phyloP scores from a whole-genome alignment of 164 flowering plant species.

The grape (Vitis vinifera) region DNA sequence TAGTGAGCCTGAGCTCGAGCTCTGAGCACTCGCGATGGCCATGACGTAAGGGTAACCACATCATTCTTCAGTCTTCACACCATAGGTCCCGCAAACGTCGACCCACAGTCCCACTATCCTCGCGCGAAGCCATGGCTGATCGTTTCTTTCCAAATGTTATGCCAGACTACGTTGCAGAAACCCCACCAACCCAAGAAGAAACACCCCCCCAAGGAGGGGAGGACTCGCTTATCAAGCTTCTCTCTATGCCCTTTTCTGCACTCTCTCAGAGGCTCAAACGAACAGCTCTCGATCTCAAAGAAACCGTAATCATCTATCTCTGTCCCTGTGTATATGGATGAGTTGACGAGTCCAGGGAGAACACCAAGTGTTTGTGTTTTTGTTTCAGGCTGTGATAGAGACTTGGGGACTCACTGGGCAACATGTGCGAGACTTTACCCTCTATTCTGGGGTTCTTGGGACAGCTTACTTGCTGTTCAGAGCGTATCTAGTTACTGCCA shows the following conservation, averaged over 20 bases:
- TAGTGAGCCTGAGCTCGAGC: no score
- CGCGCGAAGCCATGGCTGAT: conserved; percentile 42
- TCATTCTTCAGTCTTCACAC: no score
- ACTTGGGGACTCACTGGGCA: conserved; percentile 42
- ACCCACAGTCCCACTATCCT: no score
- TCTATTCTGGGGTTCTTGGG: conserved; percentile 64
- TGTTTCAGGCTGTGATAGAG: conserved; percentile 49
- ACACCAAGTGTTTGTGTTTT: conserved; percentile 17
- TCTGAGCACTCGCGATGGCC: no score
- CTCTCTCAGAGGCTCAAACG: conserved; percentile 40
- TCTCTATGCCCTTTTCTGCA: conserved; percentile 45
- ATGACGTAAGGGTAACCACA: no score
- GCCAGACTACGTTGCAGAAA: conserved; percentile 49
- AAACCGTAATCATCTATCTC: conserved; percentile 31
- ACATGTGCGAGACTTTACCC: conserved; percentile 38
- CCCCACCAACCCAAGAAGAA: neutral
- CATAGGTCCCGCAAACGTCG: no score
- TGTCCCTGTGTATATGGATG: neutral
- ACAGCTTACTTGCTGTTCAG: conserved; percentile 56
- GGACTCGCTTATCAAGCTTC: conserved; percentile 51
- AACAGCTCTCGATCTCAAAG: conserved; percentile 57
- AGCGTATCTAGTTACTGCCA: conserved; percentile 38
- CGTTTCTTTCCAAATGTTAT: conserved; percentile 63
- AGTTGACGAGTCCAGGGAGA: neutral
- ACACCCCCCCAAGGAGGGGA: neutral